Base-by-base conservation (phyloP, 164 flowering plant genomes). In the Aristolochia californica region DNA sequence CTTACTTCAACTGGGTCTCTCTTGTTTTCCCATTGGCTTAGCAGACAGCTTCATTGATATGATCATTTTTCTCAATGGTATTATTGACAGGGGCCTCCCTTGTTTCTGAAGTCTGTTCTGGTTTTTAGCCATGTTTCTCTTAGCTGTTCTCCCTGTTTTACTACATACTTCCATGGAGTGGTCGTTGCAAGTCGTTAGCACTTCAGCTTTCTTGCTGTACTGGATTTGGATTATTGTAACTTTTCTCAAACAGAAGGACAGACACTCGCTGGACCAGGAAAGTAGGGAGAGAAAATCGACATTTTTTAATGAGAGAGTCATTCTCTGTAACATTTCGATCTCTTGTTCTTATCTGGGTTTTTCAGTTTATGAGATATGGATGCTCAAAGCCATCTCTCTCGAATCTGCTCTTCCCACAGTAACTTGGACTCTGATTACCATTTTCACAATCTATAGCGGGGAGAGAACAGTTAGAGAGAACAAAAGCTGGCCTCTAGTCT, bases 401-500 rank as follows among this genome's bases (percentile, higher is more conserved):
- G 72, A 64, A 13, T 62, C 68, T 45, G 55, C 67, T 53, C 66
- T 63, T 55, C 48, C 61, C 4, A 61, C 67, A 16, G 2, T 70
- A 45, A 72, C 81, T 40, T 87, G 91, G 96, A 30, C 61, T 60
- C 17, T 68, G 18, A 68, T 78, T 38, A 62, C 79, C 57, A 7
- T 57, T 2, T 65, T 78, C 50, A 53, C 67, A 12, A 43, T 76
- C 30, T 72, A 67, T 63, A 68, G 73, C 15, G 69, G 61, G n/a
- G 56, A 50, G 54, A 73, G 38, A 63, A 58, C 20, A 20, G 48
- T 45, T 53, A 50, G 43, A 45, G 73, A 61, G 40, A 58, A 52
- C 30, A 68, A 53, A 54, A 72, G 53, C 16, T 88, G 87, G 88
- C 91, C 86, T 34, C 34, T 67, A 3, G 79, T 79, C 18, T 77